Evolutionary conservation across 2,329 filamentous ascomycete genomes (phyloP).

Genomic region (Grosmannia serpens): DNA sequence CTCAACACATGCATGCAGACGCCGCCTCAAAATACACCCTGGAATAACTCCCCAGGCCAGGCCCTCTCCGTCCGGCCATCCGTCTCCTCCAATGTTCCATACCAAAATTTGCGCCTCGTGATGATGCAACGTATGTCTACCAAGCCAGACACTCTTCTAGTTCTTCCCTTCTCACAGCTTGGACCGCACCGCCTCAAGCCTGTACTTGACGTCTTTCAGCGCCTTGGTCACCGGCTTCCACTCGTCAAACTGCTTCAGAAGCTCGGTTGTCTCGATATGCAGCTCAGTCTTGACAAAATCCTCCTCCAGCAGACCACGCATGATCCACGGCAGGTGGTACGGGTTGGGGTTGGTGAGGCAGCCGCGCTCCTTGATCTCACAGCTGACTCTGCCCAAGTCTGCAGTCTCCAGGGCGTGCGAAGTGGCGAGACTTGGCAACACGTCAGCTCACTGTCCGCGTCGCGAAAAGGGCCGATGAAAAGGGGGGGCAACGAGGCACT

Average conservation of each 20-base stretch:
- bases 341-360: conserved; percentile 55
- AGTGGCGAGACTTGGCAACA: conserved; percentile 50
- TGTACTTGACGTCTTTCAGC: conserved; percentile 89
- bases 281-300: conserved; percentile 77
- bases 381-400: conserved; percentile 31
- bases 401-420: conserved; percentile 65
- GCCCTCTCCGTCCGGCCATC: not conserved
- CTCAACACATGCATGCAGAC: not conserved
- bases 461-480: not conserved
- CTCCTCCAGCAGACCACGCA: conserved; percentile 87
- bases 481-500: not conserved
- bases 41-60: not conserved
- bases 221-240: conserved; percentile 89
- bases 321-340: conserved; percentile 88
- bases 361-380: conserved; percentile 41
- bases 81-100: not conserved
- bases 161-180: conserved; percentile 42
- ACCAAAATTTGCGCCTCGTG: not conserved
- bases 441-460: not conserved
- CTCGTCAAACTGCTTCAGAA: conserved; percentile 81
- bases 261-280: conserved; percentile 60
- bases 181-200: conserved; percentile 81
- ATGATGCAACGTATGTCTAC: not conserved
- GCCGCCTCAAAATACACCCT: not conserved
- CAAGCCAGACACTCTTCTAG: not conserved